Conservation (phyloP, 176 grass and related monocot genomes). For the Microstegium vimineum region DNA sequence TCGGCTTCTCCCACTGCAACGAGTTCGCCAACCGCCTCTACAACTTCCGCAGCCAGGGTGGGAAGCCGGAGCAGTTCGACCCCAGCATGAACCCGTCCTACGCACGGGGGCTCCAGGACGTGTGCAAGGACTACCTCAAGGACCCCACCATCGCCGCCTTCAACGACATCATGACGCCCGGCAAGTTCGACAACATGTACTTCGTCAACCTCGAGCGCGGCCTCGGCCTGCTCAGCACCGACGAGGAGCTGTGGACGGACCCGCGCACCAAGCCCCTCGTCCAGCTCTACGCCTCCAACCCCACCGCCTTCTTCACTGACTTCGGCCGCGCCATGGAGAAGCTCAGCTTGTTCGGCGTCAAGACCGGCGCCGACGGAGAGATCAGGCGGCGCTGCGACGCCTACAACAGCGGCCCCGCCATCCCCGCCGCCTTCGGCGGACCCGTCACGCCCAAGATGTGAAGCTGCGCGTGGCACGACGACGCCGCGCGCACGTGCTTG, state of each 20-base stretch:
- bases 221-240: constrained; percentile 56
- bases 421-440: not conserved
- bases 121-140: constrained; percentile 44
- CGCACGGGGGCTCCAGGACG: constrained; percentile 25
- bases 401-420: constrained; percentile 47
- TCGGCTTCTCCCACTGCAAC: constrained; percentile 78
- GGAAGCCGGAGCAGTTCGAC: constrained; percentile 37
- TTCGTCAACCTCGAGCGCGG: constrained; percentile 71
- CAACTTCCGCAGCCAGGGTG: constrained; percentile 22
- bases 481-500: no score
- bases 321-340: constrained; percentile 75
- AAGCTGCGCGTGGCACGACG: not conserved
- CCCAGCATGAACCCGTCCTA: constrained; percentile 44
- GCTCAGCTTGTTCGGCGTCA: constrained; percentile 53
- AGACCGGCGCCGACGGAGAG: constrained; percentile 70
- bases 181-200: constrained; percentile 81
- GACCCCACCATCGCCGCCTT: constrained; percentile 49
- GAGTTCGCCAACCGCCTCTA: constrained; percentile 56
- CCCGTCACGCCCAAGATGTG: constrained; percentile 12
- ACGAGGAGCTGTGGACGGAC: constrained; percentile 62
- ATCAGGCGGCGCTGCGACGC: constrained; percentile 70
- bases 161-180: constrained; percentile 84
- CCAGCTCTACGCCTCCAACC: constrained; percentile 57
- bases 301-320: constrained; percentile 68
- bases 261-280: constrained; percentile 61